Conservation (phyloP, 192 early-diverging fungal species). For the Rhizophlyctis rosea region DNA sequence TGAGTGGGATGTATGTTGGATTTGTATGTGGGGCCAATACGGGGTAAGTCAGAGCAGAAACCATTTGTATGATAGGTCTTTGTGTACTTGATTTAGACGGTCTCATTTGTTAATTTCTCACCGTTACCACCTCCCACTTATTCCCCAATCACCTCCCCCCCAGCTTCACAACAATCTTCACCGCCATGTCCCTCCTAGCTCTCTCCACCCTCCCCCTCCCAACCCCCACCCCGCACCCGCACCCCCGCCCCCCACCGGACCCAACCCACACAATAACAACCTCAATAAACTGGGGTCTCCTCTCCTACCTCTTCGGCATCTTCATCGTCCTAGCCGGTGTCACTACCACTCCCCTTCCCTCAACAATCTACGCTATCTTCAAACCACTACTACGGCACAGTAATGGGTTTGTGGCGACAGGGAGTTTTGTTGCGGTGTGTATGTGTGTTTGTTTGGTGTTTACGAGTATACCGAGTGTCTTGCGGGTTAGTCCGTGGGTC, state of each 20-base stretch:
- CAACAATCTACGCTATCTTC: slow-evolving; percentile 3
- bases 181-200: no score
- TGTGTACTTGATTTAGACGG: no score
- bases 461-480: slow-evolving; percentile 12
- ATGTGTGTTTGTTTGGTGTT: slow-evolving; percentile 11
- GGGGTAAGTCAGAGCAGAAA: no score
- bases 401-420: neutral
- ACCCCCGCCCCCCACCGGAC: neutral
- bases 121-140: no score
- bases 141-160: no score
- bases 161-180: no score
- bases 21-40: no score
- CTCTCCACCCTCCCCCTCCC: no score
- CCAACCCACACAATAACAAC: slow-evolving; percentile 5
- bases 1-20: no score
- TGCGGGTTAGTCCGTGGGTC: slow-evolving; percentile 6
- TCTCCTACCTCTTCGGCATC: slow-evolving; percentile 12
- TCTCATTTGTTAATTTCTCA: no score
- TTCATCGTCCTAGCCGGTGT: slow-evolving; percentile 12
- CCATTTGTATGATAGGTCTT: no score
- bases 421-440: neutral
- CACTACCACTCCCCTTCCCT: slow-evolving; percentile 7
- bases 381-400: neutral
- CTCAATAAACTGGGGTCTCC: slow-evolving; percentile 10
- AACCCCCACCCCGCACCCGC: slow-evolving; percentile 2